A percentile compares a stretch with the other conserved stretches of the same genome.
These are phyloP conservation scores for Ophiostoma ips DNA, from an alignment of 2,329 filamentous ascomycete species.

Conservation along the genomic window DNA sequence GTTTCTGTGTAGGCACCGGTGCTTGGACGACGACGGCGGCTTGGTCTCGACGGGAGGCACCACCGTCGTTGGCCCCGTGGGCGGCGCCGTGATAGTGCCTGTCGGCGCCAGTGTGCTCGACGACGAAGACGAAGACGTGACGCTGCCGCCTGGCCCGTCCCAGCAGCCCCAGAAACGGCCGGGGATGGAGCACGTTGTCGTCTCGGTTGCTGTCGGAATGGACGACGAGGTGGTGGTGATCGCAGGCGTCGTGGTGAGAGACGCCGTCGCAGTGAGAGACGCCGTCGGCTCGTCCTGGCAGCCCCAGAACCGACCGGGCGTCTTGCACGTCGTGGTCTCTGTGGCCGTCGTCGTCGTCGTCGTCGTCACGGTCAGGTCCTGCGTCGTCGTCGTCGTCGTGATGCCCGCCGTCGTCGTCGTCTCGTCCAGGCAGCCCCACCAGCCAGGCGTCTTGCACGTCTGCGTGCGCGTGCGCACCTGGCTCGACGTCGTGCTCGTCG, in stretches of 20 bases:
- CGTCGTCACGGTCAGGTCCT: constrained; percentile 28
- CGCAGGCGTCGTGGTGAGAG: constrained; percentile 11
- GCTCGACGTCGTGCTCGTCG: constrained; percentile 29
- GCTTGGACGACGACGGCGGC: constrained; percentile 15
- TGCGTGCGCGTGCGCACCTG: constrained; percentile 59
- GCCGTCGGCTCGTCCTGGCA: constrained; percentile 40
- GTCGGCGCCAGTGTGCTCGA: constrained; percentile 1
- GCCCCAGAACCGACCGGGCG: constrained; percentile 50
- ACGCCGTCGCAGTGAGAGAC: constrained; percentile 17
- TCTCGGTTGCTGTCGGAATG: constrained; percentile 4
- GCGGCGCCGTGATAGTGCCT: constrained; percentile 1
- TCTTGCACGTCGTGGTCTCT: constrained; percentile 33
- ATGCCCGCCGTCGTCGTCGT: constrained; percentile 35
- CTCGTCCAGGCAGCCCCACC: constrained; percentile 72
- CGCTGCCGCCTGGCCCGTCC: constrained; percentile 10
- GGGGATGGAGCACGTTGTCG: constrained; percentile 15
- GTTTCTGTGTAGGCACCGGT: constrained; percentile 21
- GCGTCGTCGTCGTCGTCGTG: constrained; percentile 19
- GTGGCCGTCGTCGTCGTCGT: constrained; percentile 25
- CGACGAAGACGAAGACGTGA: neutral
- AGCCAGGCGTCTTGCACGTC: constrained; percentile 78
- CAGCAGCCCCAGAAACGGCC: constrained; percentile 16
- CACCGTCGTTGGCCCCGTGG: constrained; percentile 7
- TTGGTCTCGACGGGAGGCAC: constrained; percentile 8
- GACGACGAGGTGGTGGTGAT: constrained; percentile 19